Base-by-base conservation (phyloP, 2,329 filamentous ascomycete genomes). In the Penicillium capsulatum region DNA sequence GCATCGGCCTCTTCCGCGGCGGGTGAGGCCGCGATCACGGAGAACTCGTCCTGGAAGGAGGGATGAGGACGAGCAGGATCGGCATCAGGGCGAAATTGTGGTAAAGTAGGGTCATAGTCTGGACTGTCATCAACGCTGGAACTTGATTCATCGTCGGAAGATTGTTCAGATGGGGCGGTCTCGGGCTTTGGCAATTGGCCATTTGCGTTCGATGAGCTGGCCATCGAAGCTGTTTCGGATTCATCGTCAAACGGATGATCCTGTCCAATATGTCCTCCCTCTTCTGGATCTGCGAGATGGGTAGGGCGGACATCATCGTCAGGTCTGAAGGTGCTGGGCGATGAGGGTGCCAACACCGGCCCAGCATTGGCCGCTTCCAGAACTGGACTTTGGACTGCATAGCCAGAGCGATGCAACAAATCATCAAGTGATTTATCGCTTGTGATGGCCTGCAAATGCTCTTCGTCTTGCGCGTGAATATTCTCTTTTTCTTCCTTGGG, bases 1-100 rank as follows among this genome's bases (percentile, higher is more conserved):
- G 24, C 19, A 10, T 36, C 37, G n/a, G 30, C 41, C 9, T 40
- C 34, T 16, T 42, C 35, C 27, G 34, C 24, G 14, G n/a, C n/a
- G 19, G 17, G 14, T 30, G 28, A 28, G 17, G 26, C 28, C 11
- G 22, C 7, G n/a, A 44, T 29, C 13, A 42, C 30, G 9, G 22
- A 16, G 13, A 45, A 36, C 13, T 40, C 38, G 8, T 48, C 40
- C 9, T 17, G 39, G 31, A 46, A 43, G 9, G 40, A 45, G 26
- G 47, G 36, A 10, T 31, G 22, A 61, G 61, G 64, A 42, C 45
- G 45, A 43, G 30, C 14, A 26, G 49, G 43, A n/a, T 57, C 51
- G 29, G 60, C 58, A 42, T 70, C 60, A 3, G 69, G 71, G 31
- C 70, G 66, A 49, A 68, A 60, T 34, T 73, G 70, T 14, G 70